Base-by-base conservation (phyloP, 352 stramenopile species). In the Pythium volutum region DNA sequence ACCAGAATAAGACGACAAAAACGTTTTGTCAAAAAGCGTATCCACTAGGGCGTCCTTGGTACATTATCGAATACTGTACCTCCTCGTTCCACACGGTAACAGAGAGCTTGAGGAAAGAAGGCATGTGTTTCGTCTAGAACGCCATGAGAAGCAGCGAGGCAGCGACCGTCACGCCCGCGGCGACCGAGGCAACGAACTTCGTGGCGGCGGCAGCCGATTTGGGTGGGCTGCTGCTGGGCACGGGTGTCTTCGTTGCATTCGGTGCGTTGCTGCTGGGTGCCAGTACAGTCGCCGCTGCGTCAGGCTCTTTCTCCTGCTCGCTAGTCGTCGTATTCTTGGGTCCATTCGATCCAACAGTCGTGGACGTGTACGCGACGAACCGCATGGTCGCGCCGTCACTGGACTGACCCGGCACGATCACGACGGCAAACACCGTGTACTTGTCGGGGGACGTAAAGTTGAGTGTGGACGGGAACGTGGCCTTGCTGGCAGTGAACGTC, bases 401-500 rank as follows among this genome's bases (percentile, higher is more conserved):
- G 29, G 12, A 11, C 31, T 12, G 26, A 8, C n/a, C n/a, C n/a
- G 48, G 48, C n/a, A 55, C 14, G 14, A 55, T n/a, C 18, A 55
- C 48, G 4, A 20, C 27, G 16, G 48, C 48, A 42, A 55, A 55
- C 27, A 55, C 48, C 48, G 27, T 55, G 29, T 55, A 42, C 27
- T 15, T 55, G 29, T 55, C 48, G 29, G 48, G 25, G 3, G n/a
- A 26, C 7, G 26, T 42, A 20, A 59, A 59, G 51, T 49, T 59
- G 36, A 59, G 41, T 15, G 3, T 49, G 4, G 51, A 38, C 8
- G 51, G 10, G 51, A 59, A 59, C 36, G 10, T 9, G 22, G 51
- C 38, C 38, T 59, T 47, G 51, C 41, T n/a, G 16, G 26, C 38
- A 12, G 51, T 59, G 16, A 59, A 59, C 14, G 25, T 59, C 3